Percentiles rank a stretch among this genome's conserved stretches.
Evolutionary conservation across 108 stramenopile species (phyloP).

Genomic region (Pseudonitzschia multiseries): DNA sequence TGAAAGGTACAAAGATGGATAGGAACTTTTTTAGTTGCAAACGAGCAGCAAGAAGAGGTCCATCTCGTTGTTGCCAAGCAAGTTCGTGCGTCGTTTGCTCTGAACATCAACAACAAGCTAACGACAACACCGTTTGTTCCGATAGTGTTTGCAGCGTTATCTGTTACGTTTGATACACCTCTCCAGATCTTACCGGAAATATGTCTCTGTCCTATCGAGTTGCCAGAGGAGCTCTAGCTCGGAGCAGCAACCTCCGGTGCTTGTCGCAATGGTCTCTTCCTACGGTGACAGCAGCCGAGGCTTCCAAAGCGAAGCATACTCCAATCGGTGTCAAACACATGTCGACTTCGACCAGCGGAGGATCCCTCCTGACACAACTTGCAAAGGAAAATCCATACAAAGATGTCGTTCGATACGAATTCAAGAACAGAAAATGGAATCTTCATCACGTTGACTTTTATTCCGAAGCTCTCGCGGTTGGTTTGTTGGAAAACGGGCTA

Average conservation of each 20-base stretch:
- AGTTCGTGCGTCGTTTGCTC: background rate
- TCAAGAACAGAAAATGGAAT: conserved; percentile 86
- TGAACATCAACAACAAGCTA: background rate
- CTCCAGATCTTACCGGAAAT: background rate
- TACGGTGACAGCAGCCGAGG: background rate
- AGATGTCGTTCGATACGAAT: conserved; percentile 83
- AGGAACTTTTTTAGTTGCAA: no score
- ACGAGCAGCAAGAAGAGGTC: no score
- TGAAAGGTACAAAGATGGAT: no score
- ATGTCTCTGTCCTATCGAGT: conserved; percentile 33
- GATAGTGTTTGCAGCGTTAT: background rate
- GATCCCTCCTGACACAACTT: conserved; percentile 38
- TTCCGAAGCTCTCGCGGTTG: conserved; percentile 78
- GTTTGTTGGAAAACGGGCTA: conserved; percentile 78
- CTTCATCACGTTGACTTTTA: conserved; percentile 75
- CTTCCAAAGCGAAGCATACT: background rate
- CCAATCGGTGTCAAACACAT: background rate
- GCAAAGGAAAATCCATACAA: conserved; percentile 72
- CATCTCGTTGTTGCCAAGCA: no score
- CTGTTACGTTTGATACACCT: background rate
- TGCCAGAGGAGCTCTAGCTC: conserved; percentile 19
- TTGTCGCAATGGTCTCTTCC: conserved; percentile 7
- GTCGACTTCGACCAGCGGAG: conserved; percentile 24
- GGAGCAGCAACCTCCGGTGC: background rate
- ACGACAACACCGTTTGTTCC: background rate